These are phyloP conservation scores for Marasmius sp. DNA, from an alignment of 1,284 basidiomycete species.

Conservation along the genomic window DNA sequence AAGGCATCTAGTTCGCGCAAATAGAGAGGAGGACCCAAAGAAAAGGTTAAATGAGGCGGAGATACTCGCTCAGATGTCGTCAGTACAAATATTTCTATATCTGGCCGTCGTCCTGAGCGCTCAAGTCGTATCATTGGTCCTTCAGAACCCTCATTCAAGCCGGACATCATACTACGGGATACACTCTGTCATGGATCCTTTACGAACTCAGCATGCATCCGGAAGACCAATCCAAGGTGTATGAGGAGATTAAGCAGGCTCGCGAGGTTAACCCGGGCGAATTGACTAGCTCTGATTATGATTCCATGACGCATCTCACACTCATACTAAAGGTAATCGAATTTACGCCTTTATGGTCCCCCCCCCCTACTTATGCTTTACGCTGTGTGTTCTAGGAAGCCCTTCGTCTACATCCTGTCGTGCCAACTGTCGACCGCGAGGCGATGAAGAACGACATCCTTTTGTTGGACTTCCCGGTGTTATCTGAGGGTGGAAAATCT, in stretches of 20 bases:
- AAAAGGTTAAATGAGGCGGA: slow-evolving; percentile 20
- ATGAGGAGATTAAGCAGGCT: slow-evolving; percentile 16
- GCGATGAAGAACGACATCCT: neutral
- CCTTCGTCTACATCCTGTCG: neutral
- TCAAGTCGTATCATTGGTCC: neutral
- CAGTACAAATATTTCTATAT: neutral
- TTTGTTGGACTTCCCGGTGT: neutral
- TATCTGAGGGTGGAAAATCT: neutral
- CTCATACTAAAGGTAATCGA: slow-evolving; percentile 14
- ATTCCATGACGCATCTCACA: slow-evolving; percentile 16
- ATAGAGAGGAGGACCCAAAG: slow-evolving; percentile 18
- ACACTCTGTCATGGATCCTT: slow-evolving; percentile 22
- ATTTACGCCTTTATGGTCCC: neutral
- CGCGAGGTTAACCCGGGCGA: neutral
- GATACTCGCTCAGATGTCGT: slow-evolving; percentile 26
- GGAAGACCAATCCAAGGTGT: slow-evolving; percentile 21
- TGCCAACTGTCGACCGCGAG: neutral
- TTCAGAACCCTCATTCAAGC: slow-evolving; percentile 14
- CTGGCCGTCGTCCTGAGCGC: neutral
- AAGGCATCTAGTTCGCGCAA: slow-evolving; percentile 16
- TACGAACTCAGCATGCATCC: slow-evolving; percentile 24
- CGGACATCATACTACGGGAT: slow-evolving; percentile 26
- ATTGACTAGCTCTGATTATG: slow-evolving; percentile 5
- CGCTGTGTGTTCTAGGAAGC: neutral
- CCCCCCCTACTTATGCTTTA: neutral